These are phyloP conservation scores for Macroventuria anomochaeta DNA, from an alignment of 2,329 filamentous ascomycete genomes.

Conservation along the genomic window DNA sequence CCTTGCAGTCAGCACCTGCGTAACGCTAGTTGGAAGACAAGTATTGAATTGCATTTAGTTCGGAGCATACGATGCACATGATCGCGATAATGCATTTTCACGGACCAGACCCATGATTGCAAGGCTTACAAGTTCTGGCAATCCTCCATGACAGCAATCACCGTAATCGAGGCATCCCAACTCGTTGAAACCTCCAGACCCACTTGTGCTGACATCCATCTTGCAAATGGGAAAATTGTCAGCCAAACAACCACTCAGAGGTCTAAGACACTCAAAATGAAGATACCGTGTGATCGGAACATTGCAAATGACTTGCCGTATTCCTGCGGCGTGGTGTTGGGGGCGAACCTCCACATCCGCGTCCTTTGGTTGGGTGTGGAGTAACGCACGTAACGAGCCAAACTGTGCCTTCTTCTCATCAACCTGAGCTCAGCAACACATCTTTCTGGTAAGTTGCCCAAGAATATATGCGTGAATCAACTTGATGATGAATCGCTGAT, in stretches of 20 bases:
- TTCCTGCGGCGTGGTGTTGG: slow-evolving; percentile 4
- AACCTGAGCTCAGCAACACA: neutral
- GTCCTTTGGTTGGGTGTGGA: neutral
- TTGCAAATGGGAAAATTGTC: neutral
- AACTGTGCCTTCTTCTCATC: neutral
- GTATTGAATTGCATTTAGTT: neutral
- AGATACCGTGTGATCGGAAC: neutral
- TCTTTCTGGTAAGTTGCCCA: neutral
- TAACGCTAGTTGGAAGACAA: too few relatives aligned
- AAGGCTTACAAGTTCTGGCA: neutral
- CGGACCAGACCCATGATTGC: neutral
- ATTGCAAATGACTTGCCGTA: neutral
- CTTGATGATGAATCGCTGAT: neutral
- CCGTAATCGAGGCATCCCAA: neutral
- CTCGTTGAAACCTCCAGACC: neutral
- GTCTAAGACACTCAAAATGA: neutral
- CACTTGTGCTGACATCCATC: slow-evolving; percentile 6
- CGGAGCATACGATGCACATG: neutral
- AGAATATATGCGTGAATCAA: neutral
- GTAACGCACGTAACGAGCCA: neutral
- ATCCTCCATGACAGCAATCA: neutral
- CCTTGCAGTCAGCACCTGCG: neutral
- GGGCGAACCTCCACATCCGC: slow-evolving; percentile 7
- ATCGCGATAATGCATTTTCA: neutral
- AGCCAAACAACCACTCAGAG: neutral